Conservation (phyloP, 768 basidiomycete genomes). For the Phlebiopsis flavidoalba region DNA sequence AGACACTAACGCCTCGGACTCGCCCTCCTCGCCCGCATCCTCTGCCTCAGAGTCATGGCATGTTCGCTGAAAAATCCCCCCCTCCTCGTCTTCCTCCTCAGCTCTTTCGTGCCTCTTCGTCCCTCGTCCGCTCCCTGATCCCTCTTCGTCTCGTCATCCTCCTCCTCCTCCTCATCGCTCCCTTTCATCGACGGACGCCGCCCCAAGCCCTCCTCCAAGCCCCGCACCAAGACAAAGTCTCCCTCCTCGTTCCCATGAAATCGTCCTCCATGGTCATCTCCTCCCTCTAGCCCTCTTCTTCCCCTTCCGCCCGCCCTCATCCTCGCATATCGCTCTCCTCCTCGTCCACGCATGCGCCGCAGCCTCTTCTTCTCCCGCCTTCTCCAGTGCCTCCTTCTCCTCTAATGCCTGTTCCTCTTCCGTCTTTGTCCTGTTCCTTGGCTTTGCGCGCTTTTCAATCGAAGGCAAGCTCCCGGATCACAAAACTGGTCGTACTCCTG, state of each 20-base stretch:
- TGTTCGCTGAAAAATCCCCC: constrained; percentile 31
- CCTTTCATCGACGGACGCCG: constrained; percentile 14
- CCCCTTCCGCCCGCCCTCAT: constrained; percentile 36
- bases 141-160: constrained; percentile 16
- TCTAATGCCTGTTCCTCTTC: constrained; percentile 91
- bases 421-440: constrained; percentile 93
- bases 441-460: constrained; percentile 88
- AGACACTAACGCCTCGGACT: constrained; percentile 34
- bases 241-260: constrained; percentile 38
- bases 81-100: constrained; percentile 29
- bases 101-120: constrained; percentile 33
- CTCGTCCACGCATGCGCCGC: constrained; percentile 80
- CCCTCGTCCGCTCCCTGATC: constrained; percentile 30
- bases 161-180: constrained; percentile 5
- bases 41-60: constrained; percentile 36
- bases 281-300: constrained; percentile 44
- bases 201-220: constrained; percentile 31
- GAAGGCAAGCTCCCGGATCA: constrained; percentile 92
- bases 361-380: constrained; percentile 75
- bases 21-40: constrained; percentile 35
- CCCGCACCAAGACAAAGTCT: constrained; percentile 9
- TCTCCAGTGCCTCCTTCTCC: constrained; percentile 81
- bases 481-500: constrained; percentile 86
- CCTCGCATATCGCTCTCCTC: constrained; percentile 64
- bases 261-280: constrained; percentile 94